These are phyloP conservation scores for Zasmidium cellare DNA, from an alignment of 2,329 filamentous ascomycete species.

Conservation along the genomic window DNA sequence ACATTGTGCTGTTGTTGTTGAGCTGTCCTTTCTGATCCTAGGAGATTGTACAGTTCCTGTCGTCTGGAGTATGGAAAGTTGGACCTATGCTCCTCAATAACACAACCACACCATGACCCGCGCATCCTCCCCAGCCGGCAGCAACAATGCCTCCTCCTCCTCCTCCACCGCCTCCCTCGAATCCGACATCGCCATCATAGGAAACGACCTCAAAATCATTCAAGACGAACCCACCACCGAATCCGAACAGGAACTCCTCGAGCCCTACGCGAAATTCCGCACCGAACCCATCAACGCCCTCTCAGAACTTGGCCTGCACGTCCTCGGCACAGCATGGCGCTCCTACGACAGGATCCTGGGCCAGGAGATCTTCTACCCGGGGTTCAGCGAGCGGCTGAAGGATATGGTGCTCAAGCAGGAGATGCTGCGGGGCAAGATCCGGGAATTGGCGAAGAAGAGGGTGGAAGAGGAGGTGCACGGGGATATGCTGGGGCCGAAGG, in stretches of 20 bases:
- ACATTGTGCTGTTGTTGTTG: not conserved
- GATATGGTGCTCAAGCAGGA: conserved; percentile 71
- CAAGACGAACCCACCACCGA: conserved; percentile 38
- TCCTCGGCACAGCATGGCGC: conserved; percentile 92
- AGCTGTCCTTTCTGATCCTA: not conserved
- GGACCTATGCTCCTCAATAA: not conserved
- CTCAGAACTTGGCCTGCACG: conserved; percentile 88
- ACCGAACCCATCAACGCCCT: conserved; percentile 74
- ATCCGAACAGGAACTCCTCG: conserved; percentile 68
- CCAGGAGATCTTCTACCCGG: conserved; percentile 88
- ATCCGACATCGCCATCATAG: conserved; percentile 48
- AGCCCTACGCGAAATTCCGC: conserved; percentile 85
- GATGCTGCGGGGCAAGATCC: conserved; percentile 72
- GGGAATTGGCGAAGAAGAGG: conserved; percentile 72
- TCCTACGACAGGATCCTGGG: conserved; percentile 89
- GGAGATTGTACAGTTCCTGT: not conserved
- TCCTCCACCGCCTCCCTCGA: too few relatives aligned
- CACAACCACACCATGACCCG: not conserved
- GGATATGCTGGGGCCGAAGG: conserved; percentile 61
- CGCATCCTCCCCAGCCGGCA: not conserved
- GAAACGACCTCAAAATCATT: conserved; percentile 46
- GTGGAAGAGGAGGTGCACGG: conserved; percentile 75
- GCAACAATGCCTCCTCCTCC: not conserved
- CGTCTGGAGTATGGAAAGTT: not conserved
- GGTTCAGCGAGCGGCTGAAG: conserved; percentile 91